These are phyloP conservation scores for Xylogone sp. DNA, from an alignment of 2,329 filamentous ascomycete genomes.

Conservation along the genomic window DNA sequence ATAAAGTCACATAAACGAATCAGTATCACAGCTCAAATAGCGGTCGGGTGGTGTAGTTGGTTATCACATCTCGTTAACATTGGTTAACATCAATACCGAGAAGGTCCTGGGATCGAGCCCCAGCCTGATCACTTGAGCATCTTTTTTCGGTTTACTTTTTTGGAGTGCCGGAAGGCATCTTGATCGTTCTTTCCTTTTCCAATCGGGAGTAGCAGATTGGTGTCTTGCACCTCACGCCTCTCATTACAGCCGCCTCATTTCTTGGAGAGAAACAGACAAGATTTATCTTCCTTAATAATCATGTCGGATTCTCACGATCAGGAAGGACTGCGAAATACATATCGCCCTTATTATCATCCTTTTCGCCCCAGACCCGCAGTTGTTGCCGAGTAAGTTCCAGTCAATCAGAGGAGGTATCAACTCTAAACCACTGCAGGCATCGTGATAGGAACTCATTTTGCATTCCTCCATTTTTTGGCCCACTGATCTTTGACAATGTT, in stretches of 20 bases:
- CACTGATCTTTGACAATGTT: slow-evolving; percentile 63
- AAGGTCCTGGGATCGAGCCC: slow-evolving; percentile 4
- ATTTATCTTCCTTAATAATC: background rate
- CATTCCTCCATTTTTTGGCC: slow-evolving; percentile 35
- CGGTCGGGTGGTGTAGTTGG: slow-evolving; percentile 5
- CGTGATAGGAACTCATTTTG: slow-evolving; percentile 18
- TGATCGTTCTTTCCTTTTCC: too few relatives aligned
- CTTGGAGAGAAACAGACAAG: too few relatives aligned
- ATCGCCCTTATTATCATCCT: slow-evolving; percentile 49
- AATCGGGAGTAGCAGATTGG: too few relatives aligned
- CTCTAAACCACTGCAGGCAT: slow-evolving; percentile 5
- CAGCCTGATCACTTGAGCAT: slow-evolving; percentile 1
- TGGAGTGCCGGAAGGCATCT: background rate
- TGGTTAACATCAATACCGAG: slow-evolving; percentile 2
- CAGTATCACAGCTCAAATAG: background rate
- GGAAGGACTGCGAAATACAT: slow-evolving; percentile 27
- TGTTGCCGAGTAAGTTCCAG: slow-evolving; percentile 12
- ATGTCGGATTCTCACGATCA: slow-evolving; percentile 6
- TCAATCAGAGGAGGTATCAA: slow-evolving; percentile 9
- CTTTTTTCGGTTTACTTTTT: background rate
- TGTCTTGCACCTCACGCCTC: too few relatives aligned
- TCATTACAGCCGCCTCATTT: too few relatives aligned
- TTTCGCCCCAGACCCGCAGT: slow-evolving; percentile 37
- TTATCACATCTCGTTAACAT: slow-evolving; percentile 5
- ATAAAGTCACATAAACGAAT: background rate